Base-by-base conservation (phyloP, 202 grass and related monocot species). In the Setaria italica region DNA sequence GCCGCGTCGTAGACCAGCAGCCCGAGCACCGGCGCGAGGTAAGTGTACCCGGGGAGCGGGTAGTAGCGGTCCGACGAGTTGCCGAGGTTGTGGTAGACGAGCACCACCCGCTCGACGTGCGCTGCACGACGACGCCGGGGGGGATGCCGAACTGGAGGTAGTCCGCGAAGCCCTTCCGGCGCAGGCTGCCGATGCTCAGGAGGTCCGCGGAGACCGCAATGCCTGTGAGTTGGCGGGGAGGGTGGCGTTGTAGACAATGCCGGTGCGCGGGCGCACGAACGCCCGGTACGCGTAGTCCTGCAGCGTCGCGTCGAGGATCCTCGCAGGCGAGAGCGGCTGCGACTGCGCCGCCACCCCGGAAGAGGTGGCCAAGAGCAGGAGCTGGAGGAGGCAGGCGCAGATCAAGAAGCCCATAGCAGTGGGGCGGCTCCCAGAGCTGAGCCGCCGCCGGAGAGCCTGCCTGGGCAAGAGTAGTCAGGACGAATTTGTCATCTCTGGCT, bases 11-110 rank as follows among this genome's bases (percentile, higher is more conserved):
- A 99, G 67, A 83, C 88, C 3, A 99, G 89, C 75, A 99, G 87
- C 0, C 93, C 90, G 9, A 99, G 85, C 46, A 99, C 90, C 39
- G 96, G 96, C 64, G 93, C 71, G 14, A 99, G 82, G 90, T 99
- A 94, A 13, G 88, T 83, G 64, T 88, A 94, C 13, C 96, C 96
- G 5, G 86, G 33, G 12, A 95, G 72, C 6, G 86, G 91, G 76
- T 99, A 99, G 86, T 95, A 94, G 67, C 14, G 3, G 47, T 76
- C 80, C 43, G 43, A 7, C 13, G 96, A 88, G 64, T 78, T 81
- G 64, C 91, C 88, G 8, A 99, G 88, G 82, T 94, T 82, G 57
- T 94, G 91, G 84, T 94, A 99, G 30, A 99, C 93, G 62, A 99
- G 72, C 66, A 94, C 88, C 35, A 90, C 56, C 80, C 96, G 92